Base-by-base conservation (phyloP, 2,329 filamentous ascomycete genomes). In the Trichoderma citrinoviride region DNA sequence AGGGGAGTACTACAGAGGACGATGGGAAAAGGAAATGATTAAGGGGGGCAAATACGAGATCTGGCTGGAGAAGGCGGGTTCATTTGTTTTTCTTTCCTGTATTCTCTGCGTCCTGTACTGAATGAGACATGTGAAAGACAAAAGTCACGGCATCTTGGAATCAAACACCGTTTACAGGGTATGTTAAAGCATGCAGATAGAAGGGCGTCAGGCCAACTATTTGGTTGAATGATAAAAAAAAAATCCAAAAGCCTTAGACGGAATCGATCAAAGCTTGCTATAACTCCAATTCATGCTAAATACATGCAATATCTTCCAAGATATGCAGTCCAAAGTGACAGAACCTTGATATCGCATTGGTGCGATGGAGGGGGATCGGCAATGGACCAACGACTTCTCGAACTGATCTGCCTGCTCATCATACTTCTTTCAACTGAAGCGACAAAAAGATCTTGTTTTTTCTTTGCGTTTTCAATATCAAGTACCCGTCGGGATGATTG, bases 181-280 rank as follows among this genome's bases (percentile, higher is more conserved):
- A 52, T 10, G 10, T 37, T 4, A 37, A 12, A 12, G 33, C 50
- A 29, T 53, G 46, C 37, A 44, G 46, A 47, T 63, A 55, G 60
- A 62, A 43, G 37, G 49, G 27, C 17, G 23, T 7, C 27, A 8
- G 43, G 60, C 43, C 47, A 37, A 27, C 27, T 62, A 46, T 55
- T 62, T 54, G 40, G 17, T 44, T 62, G 27, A 50, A 21, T 14
- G 29, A 61, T 12, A 61, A 61, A 53, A 62, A 6, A 37, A 52
- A 25, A 12, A 23, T 44, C 1, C 15, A 25, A n/a, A 40, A 15
- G 14, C 21, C 3, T 29, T n/a, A n/a, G 27, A 29, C 1, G 27
- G 27, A 29, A 29, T 29, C 27, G 27, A 5, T 4, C 27, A 29
- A 7, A 7, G 27, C 27, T 29, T 29, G 27, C 6, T 7, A 7